These are phyloP conservation scores for Davidsoniella eucalypti DNA, from an alignment of 2,329 filamentous ascomycete species.

Conservation along the genomic window DNA sequence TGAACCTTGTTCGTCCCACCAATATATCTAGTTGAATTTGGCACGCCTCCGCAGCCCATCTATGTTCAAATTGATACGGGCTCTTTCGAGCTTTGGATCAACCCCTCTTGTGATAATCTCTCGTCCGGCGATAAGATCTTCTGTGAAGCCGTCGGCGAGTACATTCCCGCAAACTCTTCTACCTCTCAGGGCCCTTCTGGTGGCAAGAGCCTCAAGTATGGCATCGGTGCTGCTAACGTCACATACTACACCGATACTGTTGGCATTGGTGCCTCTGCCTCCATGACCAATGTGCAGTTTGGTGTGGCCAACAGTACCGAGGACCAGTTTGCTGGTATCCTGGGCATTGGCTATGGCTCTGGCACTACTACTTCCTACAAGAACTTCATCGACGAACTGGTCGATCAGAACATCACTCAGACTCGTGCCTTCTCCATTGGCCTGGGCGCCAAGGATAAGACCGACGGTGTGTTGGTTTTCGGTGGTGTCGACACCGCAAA, in stretches of 20 bases:
- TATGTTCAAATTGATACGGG: conserved; percentile 42
- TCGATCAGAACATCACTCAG: conserved; percentile 34
- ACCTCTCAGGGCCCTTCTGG: conserved; percentile 20
- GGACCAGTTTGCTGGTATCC: conserved; percentile 40
- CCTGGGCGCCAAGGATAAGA: conserved; percentile 42
- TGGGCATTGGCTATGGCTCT: conserved; percentile 56
- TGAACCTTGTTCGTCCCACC: conserved; percentile 2
- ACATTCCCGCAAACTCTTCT: conserved; percentile 26
- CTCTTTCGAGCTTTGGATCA: conserved; percentile 46
- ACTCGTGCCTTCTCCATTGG: conserved; percentile 50
- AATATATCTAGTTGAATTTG: conserved; percentile 26
- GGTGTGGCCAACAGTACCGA: conserved; percentile 40
- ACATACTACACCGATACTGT: conserved; percentile 33
- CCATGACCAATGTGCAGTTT: conserved; percentile 41
- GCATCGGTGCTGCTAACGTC: conserved; percentile 34
- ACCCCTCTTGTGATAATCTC: conserved; percentile 36
- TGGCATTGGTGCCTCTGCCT: conserved; percentile 23
- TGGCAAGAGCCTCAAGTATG: conserved; percentile 30
- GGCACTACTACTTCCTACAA: conserved; percentile 30
- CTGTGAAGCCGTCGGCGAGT: conserved; percentile 29
- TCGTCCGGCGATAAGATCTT: conserved; percentile 25
- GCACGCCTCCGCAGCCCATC: conserved; percentile 35
- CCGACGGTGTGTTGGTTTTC: conserved; percentile 48
- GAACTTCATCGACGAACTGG: conserved; percentile 36
- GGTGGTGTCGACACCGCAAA: conserved; percentile 51